phyloP scores from a whole-genome alignment of 208 protist genomes.

The Angomonas ambiguus region DNA sequence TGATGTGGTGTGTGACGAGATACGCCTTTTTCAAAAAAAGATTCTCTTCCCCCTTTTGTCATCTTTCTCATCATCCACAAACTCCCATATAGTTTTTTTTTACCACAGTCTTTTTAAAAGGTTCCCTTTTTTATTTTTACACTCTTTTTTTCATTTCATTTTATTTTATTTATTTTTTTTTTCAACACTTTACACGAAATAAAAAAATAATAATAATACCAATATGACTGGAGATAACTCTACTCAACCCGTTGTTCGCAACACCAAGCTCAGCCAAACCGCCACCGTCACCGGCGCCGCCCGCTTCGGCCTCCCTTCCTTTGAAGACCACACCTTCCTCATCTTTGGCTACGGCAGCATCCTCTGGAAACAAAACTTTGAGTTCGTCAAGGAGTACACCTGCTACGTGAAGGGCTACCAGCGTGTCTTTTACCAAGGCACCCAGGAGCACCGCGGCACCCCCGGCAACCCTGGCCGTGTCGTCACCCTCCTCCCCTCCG shows the following conservation, averaged over 20 bases:
- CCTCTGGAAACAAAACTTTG: slow-evolving; percentile 85
- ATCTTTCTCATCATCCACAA: background rate
- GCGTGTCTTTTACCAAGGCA: slow-evolving; percentile 81
- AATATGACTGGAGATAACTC: background rate
- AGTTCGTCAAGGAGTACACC: slow-evolving; percentile 51
- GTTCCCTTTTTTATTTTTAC: background rate
- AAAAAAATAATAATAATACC: background rate
- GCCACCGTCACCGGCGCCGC: background rate
- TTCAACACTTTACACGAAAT: background rate
- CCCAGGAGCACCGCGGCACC: slow-evolving; percentile 67
- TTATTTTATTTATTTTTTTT: background rate
- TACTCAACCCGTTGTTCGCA: background rate
- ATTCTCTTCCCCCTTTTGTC: background rate
- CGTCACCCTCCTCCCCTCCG: slow-evolving; percentile 58
- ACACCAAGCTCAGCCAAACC: background rate
- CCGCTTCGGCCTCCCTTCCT: slow-evolving; percentile 28
- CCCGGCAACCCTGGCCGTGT: slow-evolving; percentile 62
- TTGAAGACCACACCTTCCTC: slow-evolving; percentile 49
- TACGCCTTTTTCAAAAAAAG: background rate
- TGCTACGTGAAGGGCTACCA: slow-evolving; percentile 63
- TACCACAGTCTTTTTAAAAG: slow-evolving; percentile 1
- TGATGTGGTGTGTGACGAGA: no score
- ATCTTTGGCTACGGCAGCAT: slow-evolving; percentile 86
- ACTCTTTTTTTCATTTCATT: slow-evolving; percentile 12
- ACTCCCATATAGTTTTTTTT: slow-evolving; percentile 1